Evolutionary conservation across 2,329 filamentous ascomycete species (phyloP).

Genomic region (Chrysoporthe puriensis): DNA sequence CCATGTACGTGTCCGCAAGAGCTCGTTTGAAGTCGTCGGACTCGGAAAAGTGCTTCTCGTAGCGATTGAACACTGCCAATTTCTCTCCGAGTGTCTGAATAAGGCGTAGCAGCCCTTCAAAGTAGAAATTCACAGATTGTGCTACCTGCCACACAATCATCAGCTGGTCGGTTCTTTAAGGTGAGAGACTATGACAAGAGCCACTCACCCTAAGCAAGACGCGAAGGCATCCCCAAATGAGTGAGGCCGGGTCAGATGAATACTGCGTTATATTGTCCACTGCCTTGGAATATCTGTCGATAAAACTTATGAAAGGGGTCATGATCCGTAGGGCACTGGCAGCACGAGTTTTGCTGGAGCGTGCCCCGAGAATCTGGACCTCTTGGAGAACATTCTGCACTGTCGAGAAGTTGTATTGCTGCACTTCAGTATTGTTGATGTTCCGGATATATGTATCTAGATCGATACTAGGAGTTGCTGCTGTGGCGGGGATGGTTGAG

Average conservation of each 20-base stretch:
- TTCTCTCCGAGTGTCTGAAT: not conserved
- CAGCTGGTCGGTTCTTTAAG: not conserved
- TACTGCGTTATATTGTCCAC: not conserved
- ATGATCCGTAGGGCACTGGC: not conserved
- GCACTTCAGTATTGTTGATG: not conserved
- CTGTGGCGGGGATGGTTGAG: not conserved
- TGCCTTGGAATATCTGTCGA: not conserved
- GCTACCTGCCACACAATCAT: not conserved
- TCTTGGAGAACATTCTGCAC: slow-evolving; percentile 8
- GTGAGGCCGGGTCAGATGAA: not conserved
- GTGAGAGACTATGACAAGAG: not conserved
- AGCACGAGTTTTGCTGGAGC: not conserved
- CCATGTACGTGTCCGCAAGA: slow-evolving; percentile 2
- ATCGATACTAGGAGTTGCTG: not conserved
- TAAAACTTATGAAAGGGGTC: slow-evolving; percentile 7
- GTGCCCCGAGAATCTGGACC: not conserved
- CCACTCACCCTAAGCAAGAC: slow-evolving; percentile 2
- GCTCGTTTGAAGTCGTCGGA: not conserved
- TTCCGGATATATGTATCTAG: not conserved
- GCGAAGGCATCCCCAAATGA: slow-evolving; percentile 1
- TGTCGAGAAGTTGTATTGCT: slow-evolving; percentile 1
- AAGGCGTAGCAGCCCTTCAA: not conserved
- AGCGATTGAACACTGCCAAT: not conserved
- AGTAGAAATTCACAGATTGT: slow-evolving; percentile 2
- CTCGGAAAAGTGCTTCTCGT: not conserved